Evolutionary conservation across 176 grass and related monocot genomes (phyloP).

Genomic region (Coix lacrymajobi): DNA sequence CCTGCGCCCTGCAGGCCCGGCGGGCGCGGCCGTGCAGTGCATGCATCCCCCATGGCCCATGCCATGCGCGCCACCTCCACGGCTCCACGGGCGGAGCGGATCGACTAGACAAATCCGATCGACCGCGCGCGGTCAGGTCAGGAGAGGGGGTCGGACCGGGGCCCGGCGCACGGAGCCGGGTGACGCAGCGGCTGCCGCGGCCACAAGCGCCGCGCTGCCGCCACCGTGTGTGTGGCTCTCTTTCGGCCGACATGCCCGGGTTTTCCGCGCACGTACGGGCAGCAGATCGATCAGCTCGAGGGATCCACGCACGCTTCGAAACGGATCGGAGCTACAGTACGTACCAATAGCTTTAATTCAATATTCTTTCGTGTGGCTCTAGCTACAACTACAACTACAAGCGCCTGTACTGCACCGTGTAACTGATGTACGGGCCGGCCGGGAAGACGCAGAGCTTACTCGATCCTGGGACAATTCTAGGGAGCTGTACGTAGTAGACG

Average conservation of each 20-base stretch:
- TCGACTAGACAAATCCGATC: not conserved
- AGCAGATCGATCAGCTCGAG: too few species aligned
- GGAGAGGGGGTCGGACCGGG: not conserved
- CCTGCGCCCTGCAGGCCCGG: not conserved
- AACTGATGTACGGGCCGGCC: too few species aligned
- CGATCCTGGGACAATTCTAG: too few species aligned
- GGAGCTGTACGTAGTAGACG: too few species aligned
- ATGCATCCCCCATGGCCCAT: not conserved
- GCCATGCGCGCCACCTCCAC: too few species aligned
- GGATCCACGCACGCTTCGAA: too few species aligned
- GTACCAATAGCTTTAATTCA: too few species aligned
- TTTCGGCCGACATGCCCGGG: conserved; percentile 9
- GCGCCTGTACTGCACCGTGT: too few species aligned
- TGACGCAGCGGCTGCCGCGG: not conserved
- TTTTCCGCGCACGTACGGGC: not conserved
- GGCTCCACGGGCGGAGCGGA: not conserved
- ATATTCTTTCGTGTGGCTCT: too few species aligned
- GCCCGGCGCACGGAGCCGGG: not conserved
- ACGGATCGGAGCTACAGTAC: too few species aligned
- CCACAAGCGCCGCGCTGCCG: conserved; percentile 19
- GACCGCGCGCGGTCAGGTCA: not conserved
- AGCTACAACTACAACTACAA: too few species aligned
- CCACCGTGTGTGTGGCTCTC: not conserved
- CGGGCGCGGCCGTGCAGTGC: not conserved
- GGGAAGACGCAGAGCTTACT: too few species aligned